phyloP scores from a whole-genome alignment of 2,329 filamentous ascomycete species.

The Colletotrichum lini region DNA sequence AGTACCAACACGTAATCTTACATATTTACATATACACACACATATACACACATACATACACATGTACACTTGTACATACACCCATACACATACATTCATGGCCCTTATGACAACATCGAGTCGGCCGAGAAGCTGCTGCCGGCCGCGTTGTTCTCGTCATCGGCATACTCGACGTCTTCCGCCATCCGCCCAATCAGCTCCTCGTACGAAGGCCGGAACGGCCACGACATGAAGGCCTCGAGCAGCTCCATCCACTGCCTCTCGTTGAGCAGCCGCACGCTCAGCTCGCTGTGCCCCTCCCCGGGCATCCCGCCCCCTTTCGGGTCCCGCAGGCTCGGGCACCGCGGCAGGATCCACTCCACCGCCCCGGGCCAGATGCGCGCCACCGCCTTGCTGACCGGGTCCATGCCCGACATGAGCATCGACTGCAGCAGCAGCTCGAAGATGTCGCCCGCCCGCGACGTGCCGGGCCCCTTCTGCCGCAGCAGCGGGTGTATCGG shows the following conservation, averaged over 20 bases:
- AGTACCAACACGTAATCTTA: too few relatives aligned
- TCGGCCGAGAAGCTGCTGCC: constrained; percentile 31
- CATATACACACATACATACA: too few relatives aligned
- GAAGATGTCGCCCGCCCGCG: constrained; percentile 64
- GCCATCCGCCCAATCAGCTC: constrained; percentile 62
- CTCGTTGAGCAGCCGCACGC: constrained; percentile 64
- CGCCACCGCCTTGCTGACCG: constrained; percentile 63
- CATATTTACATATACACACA: too few relatives aligned
- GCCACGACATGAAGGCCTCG: constrained; percentile 75
- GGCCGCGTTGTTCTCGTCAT: neutral
- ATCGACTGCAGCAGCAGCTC: constrained; percentile 66
- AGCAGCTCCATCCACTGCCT: constrained; percentile 71
- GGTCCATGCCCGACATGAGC: constrained; percentile 50
- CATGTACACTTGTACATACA: too few relatives aligned
- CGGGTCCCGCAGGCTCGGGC: constrained; percentile 65
- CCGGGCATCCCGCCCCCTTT: constrained; percentile 60
- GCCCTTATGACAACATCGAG: neutral
- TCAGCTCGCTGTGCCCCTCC: constrained; percentile 58
- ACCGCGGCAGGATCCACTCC: constrained; percentile 65
- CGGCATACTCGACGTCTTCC: constrained; percentile 47
- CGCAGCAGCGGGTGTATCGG: constrained; percentile 64
- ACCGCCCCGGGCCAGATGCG: constrained; percentile 72
- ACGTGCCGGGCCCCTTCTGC: constrained; percentile 57
- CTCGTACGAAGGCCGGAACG: constrained; percentile 68
- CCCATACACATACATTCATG: too few relatives aligned